These are phyloP conservation scores for Phyllosticta citribraziliensis DNA, from an alignment of 2,329 filamentous ascomycete species.

Conservation along the genomic window DNA sequence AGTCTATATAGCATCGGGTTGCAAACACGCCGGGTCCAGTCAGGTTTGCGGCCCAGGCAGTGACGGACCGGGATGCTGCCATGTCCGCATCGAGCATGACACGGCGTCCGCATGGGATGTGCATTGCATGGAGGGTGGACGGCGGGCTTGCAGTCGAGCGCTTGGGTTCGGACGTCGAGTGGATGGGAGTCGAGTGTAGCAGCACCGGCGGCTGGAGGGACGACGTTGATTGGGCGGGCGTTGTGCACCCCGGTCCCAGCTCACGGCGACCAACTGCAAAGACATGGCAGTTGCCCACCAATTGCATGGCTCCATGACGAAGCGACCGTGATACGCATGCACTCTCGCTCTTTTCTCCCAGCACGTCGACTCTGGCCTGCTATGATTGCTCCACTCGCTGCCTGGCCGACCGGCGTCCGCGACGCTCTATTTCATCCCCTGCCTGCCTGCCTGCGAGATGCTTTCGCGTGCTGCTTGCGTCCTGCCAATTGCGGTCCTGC, in stretches of 20 bases:
- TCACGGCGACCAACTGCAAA: neutral
- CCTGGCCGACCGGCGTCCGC: neutral
- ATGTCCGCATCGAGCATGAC: slow-evolving; percentile 6
- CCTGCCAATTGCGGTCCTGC: slow-evolving; percentile 2
- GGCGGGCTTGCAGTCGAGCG: slow-evolving; percentile 3
- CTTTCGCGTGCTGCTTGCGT: neutral
- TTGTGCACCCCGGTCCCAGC: neutral
- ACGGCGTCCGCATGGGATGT: slow-evolving; percentile 1
- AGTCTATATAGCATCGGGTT: neutral
- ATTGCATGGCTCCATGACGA: neutral
- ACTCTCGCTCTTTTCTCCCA: slow-evolving; percentile 8
- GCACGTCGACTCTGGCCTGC: slow-evolving; percentile 3
- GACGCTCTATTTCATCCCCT: neutral
- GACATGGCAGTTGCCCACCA: neutral
- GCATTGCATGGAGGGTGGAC: neutral
- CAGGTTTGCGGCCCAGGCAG: slow-evolving; percentile 6
- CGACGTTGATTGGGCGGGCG: slow-evolving; percentile 3
- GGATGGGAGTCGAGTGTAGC: neutral
- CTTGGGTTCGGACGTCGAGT: slow-evolving; percentile 10
- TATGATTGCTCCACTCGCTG: neutral
- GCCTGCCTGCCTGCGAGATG: neutral
- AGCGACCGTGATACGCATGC: slow-evolving; percentile 7
- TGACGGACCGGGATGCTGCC: slow-evolving; percentile 7
- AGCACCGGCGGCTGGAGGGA: slow-evolving; percentile 2
- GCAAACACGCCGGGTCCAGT: neutral